phyloP scores from a whole-genome alignment of 1,284 basidiomycete species.

The Ceratobasidium theobromae region DNA sequence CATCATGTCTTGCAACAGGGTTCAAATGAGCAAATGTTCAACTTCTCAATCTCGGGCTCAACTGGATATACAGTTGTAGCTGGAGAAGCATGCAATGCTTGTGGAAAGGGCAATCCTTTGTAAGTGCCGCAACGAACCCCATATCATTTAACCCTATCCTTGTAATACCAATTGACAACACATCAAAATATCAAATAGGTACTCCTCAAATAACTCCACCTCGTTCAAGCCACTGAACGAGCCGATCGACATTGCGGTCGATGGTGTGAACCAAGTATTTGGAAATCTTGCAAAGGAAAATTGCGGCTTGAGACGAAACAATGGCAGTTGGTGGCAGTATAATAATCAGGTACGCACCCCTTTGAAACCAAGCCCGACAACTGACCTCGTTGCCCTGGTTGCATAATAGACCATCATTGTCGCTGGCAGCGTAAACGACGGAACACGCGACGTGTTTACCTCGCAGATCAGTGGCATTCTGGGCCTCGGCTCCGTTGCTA shows the following conservation, averaged over 20 bases:
- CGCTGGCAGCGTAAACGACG: slow-evolving; percentile 15
- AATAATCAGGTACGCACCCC: slow-evolving; percentile 5
- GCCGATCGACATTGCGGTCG: background rate
- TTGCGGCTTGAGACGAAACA: slow-evolving; percentile 7
- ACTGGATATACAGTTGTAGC: slow-evolving; percentile 22
- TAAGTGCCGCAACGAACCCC: too few relatives aligned
- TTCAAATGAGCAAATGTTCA: slow-evolving; percentile 23
- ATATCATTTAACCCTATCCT: too few relatives aligned
- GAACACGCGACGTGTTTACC: slow-evolving; percentile 18
- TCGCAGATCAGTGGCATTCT: slow-evolving; percentile 8
- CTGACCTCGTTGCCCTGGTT: too few relatives aligned
- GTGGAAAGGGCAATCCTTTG: slow-evolving; percentile 16
- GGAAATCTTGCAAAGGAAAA: slow-evolving; percentile 16
- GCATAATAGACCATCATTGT: slow-evolving; percentile 8
- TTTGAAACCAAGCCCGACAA: too few relatives aligned
- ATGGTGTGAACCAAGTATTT: slow-evolving; percentile 23
- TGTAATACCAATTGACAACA: too few relatives aligned
- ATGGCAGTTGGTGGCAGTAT: slow-evolving; percentile 23
- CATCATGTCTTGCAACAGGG: background rate
- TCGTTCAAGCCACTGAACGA: background rate
- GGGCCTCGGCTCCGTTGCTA: background rate
- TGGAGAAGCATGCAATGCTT: slow-evolving; percentile 3
- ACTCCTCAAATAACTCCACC: background rate
- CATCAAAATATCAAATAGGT: background rate
- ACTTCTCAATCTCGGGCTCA: slow-evolving; percentile 24